These are phyloP conservation scores for Anaeramoeba flamelloides DNA, from an alignment of 78 protist genomes.

Conservation along the genomic window DNA sequence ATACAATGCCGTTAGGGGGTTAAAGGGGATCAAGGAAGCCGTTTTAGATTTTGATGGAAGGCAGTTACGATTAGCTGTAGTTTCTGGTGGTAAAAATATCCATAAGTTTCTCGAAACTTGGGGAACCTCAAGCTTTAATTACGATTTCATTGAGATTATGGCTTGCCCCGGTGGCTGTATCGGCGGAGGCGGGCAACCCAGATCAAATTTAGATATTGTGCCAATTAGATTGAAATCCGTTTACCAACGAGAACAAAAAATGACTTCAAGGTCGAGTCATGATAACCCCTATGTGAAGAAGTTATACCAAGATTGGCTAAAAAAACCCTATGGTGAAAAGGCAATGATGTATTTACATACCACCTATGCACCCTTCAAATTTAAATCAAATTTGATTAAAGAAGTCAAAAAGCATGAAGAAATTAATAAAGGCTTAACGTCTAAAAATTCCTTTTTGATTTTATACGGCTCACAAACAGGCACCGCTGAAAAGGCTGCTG, in stretches of 20 bases:
- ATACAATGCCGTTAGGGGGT: not conserved
- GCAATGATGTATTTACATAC: constrained; percentile 31
- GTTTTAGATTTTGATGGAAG: not conserved
- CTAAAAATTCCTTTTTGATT: no score
- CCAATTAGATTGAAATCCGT: not conserved
- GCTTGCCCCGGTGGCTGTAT: constrained; percentile 36
- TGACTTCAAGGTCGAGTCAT: constrained; percentile 9
- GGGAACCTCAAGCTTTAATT: not conserved
- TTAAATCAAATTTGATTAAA: no score
- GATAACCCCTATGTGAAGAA: constrained; percentile 12
- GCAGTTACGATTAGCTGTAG: constrained; percentile 27
- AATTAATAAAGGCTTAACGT: no score
- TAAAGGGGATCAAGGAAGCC: constrained; percentile 27
- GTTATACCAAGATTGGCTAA: constrained; percentile 8
- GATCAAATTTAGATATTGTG: not conserved
- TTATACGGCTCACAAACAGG: constrained; percentile 14
- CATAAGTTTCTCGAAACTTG: constrained; percentile 4
- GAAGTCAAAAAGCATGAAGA: no score
- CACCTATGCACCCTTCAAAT: no score
- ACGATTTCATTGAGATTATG: constrained; percentile 33
- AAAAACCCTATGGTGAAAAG: constrained; percentile 10
- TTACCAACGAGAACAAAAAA: constrained; percentile 9
- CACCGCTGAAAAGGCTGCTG: not conserved
- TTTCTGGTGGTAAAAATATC: constrained; percentile 22
- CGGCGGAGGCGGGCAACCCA: constrained; percentile 26